A percentile compares a stretch with the other conserved stretches of the same genome.
phyloP scores from a whole-genome alignment of 768 basidiomycete genomes.

The Phylloporus sp. region DNA sequence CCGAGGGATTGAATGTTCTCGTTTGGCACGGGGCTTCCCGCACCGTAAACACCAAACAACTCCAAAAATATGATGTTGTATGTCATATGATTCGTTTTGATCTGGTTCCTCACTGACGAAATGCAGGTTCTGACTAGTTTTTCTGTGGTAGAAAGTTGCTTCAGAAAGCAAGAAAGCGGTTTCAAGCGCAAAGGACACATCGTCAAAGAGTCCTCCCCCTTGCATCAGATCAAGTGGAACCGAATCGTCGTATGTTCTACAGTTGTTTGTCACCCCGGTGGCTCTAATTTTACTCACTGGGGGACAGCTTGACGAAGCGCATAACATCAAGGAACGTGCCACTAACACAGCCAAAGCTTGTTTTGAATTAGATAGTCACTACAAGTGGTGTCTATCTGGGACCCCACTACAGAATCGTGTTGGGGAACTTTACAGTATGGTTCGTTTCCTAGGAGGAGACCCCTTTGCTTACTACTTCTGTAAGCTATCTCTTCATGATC shows the following conservation, averaged over 20 bases:
- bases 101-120: conserved; percentile 3
- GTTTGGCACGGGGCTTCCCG: conserved; percentile 90
- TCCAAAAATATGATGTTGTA: conserved; percentile 87
- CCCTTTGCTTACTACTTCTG: conserved; percentile 93
- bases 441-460: conserved; percentile 90
- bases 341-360: conserved; percentile 98
- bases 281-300: not conserved
- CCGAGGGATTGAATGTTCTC: conserved; percentile 76
- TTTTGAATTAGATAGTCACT: conserved; percentile 78
- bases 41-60: conserved; percentile 57
- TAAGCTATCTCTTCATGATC: conserved; percentile 31
- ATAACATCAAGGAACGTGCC: conserved; percentile 94
- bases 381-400: conserved; percentile 93
- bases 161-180: conserved; percentile 88
- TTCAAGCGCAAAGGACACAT: conserved; percentile 84
- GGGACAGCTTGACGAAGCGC: conserved; percentile 87
- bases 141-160: conserved; percentile 85
- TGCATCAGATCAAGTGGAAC: conserved; percentile 86
- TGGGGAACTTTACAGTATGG: conserved; percentile 95
- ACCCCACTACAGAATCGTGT: conserved; percentile 97
- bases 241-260: conserved; percentile 58
- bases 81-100: conserved; percentile 18
- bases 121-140: conserved; percentile 78
- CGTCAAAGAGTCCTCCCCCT: conserved; percentile 81
- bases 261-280: not conserved